A percentile compares a stretch with the other conserved stretches of the same genome.
These are phyloP conservation scores for Omphalea diandra DNA, from an alignment of 441 rosid species.

Conservation along the genomic window DNA sequence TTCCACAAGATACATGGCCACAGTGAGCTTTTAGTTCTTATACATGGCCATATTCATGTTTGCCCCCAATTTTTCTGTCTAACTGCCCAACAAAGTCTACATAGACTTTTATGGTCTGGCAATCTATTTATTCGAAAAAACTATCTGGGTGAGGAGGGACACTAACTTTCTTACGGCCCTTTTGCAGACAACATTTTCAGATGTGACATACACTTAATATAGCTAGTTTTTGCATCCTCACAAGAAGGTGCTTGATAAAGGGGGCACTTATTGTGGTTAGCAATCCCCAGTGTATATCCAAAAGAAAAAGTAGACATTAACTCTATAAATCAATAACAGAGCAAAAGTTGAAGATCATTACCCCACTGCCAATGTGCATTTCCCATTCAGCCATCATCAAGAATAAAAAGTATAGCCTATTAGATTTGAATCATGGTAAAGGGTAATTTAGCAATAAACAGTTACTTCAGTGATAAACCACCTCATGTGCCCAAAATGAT, in stretches of 20 bases:
- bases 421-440: constrained; percentile 31
- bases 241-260: neutral
- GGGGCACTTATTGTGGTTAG: neutral
- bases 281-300: constrained; percentile 15
- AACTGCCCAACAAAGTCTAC: neutral
- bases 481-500: constrained; percentile 96
- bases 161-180: neutral
- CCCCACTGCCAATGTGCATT: constrained; percentile 74
- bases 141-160: neutral
- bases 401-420: constrained; percentile 32
- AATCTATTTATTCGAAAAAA: neutral
- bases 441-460: constrained; percentile 15
- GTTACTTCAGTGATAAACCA: constrained; percentile 22
- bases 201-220: constrained; percentile 7
- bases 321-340: constrained; percentile 5
- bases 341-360: constrained; percentile 41
- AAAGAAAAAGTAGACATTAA: constrained; percentile 14
- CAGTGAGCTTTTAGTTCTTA: neutral
- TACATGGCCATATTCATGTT: neutral
- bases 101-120: neutral
- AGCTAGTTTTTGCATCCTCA: constrained; percentile 5
- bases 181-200: neutral
- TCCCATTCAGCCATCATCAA: constrained; percentile 34
- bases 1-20: neutral
- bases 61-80: neutral